Evolutionary conservation across 1,139 yeast genomes (phyloP), one percentile per base, ranked within the genome.

Genomic region (Diutina ranongensis): DNA sequence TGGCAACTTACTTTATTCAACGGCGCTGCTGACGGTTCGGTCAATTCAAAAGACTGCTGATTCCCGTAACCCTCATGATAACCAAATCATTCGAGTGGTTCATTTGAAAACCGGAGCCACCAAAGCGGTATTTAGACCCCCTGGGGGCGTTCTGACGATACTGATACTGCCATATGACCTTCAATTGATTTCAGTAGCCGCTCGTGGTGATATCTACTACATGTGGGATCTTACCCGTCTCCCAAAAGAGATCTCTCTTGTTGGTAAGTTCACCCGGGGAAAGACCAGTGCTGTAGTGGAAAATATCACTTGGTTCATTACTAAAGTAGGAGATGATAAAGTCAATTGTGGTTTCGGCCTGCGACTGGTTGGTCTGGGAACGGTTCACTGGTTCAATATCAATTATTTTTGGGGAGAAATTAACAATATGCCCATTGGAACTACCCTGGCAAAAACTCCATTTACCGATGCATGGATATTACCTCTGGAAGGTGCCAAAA

Each of bases 141-240:
- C 53, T 0, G 79, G 77, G 21, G 87, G 86, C 0, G 69, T 81
- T 16, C 79, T 87, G 0, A 63, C 68, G 25, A 57, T 82, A 1
- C 77, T 84, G 1, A 57, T 82, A 7, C 79, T 83, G 0, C 84
- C 85, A 0, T 77, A 71, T 57, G 86, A 81, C 54, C 59, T 78
- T 35, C 74, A 76, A 33, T 57, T 82, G 46, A 12, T 38, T 15
- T 18, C 16, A 16, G 74, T 80, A 1, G 75, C 81, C n/a, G 71
- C 74, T 3, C 66, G 84, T 47, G 89, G 89, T 2, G 88, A 82
- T 55, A 71, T 68, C 45, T 63, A 81, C 12, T 79, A 69, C 54
- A 65, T 80, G 51, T 82, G 86, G 83, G 89, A 82, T 54, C 65
- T 76, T 47, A 68, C 80, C 41, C 69, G 71, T 48, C 61, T 72